Conservation (phyloP, 192 early-diverging fungal genomes). For the Backusella westeae region DNA sequence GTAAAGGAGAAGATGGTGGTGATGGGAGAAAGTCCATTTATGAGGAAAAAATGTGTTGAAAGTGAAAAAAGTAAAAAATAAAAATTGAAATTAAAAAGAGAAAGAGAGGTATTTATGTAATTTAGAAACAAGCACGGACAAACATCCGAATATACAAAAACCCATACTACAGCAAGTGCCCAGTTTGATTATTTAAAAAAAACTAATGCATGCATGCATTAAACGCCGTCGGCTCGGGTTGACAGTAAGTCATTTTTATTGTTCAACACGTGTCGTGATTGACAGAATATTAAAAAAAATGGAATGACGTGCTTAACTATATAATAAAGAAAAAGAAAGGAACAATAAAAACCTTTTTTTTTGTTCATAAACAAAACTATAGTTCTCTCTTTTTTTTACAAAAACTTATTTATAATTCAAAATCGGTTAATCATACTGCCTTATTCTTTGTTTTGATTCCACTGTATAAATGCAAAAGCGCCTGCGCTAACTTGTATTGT, state of each 20-base stretch:
- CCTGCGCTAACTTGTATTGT: not conserved
- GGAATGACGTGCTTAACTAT: not conserved
- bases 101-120: conserved; percentile 6
- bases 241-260: conserved; percentile 4
- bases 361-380: not conserved
- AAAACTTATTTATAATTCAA: not conserved
- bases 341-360: not conserved
- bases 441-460: not conserved
- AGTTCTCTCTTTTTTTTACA: not conserved
- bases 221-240: conserved; percentile 6
- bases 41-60: not conserved
- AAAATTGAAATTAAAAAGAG: not conserved
- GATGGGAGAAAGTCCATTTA: conserved; percentile 22
- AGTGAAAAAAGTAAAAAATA: not conserved
- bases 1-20: conserved; percentile 18
- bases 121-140: conserved; percentile 2
- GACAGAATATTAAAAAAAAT: conserved; percentile 1
- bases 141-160: conserved; percentile 1
- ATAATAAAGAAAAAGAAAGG: not conserved
- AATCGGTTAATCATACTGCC: not conserved
- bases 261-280: conserved; percentile 1
- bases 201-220: conserved; percentile 4
- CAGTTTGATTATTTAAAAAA: not conserved
- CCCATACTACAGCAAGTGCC: not conserved
- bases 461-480: not conserved